Conservation (phyloP, 2,329 filamentous ascomycete species). For the Clonostachys solani region DNA sequence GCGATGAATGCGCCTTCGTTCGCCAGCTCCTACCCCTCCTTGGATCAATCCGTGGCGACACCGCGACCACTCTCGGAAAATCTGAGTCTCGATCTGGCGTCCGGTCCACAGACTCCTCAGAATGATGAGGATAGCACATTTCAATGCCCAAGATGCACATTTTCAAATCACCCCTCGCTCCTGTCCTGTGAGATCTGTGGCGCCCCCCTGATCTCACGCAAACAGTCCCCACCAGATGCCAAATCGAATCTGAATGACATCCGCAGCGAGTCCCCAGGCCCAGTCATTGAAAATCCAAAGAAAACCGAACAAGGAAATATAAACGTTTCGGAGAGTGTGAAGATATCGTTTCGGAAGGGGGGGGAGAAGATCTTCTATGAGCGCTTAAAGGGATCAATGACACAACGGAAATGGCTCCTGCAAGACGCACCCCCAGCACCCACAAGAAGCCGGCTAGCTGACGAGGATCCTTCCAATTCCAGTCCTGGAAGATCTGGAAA, state of each 20-base stretch:
- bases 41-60: background rate
- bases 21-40: background rate
- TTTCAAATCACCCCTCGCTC: conserved; percentile 86
- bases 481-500: conserved; percentile 17
- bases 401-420: conserved; percentile 93
- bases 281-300: conserved; percentile 44
- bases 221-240: conserved; percentile 27
- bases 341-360: conserved; percentile 85
- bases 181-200: conserved; percentile 88
- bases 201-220: conserved; percentile 61
- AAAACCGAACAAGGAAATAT: conserved; percentile 22
- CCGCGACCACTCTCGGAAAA: conserved; percentile 6
- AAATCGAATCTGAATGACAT: conserved; percentile 25
- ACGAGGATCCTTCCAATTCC: conserved; percentile 24
- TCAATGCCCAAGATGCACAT: conserved; percentile 85
- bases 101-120: conserved; percentile 1
- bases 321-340: conserved; percentile 72
- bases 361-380: conserved; percentile 91
- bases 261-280: conserved; percentile 75
- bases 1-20: conserved; percentile 6
- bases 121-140: conserved; percentile 32
- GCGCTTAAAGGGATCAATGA: conserved; percentile 78
- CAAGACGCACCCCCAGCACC: conserved; percentile 87
- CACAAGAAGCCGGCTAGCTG: conserved; percentile 39
- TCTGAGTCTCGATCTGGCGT: background rate